These are phyloP conservation scores for Fusarium sp. DNA, from an alignment of 2,329 filamentous ascomycete species.

Conservation along the genomic window DNA sequence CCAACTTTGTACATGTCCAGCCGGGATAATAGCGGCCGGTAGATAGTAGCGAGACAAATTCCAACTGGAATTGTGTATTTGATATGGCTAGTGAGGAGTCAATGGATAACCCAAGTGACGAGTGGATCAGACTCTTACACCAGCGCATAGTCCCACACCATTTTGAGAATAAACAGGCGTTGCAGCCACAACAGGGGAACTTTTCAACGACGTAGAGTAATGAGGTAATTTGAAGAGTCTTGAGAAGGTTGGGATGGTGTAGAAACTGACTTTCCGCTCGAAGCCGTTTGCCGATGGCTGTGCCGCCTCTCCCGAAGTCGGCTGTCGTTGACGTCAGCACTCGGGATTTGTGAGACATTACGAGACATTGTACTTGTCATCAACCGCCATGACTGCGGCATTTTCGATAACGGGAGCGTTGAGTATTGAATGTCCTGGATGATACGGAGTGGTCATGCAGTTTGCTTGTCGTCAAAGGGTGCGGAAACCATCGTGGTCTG, in stretches of 20 bases:
- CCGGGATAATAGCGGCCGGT: constrained; percentile 31
- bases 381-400: background rate
- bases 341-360: constrained; percentile 12
- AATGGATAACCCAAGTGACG: background rate
- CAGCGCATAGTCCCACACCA: constrained; percentile 40
- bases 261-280: background rate
- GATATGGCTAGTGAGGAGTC: constrained; percentile 25
- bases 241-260: background rate
- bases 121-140: constrained; percentile 28
- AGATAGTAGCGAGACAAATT: constrained; percentile 19
- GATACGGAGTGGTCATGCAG: background rate
- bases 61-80: constrained; percentile 42
- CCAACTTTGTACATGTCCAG: constrained; percentile 34
- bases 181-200: background rate
- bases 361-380: constrained; percentile 24
- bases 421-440: background rate
- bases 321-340: constrained; percentile 39
- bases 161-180: constrained; percentile 26
- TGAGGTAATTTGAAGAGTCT: background rate
- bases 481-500: background rate
- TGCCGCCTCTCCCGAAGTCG: constrained; percentile 18
- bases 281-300: constrained; percentile 1
- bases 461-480: background rate
- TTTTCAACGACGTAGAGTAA: background rate
- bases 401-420: background rate